Evolutionary conservation across 495 filamentous ascomycete genomes (phyloP).

Genomic region (Penicillium egyptiacum): DNA sequence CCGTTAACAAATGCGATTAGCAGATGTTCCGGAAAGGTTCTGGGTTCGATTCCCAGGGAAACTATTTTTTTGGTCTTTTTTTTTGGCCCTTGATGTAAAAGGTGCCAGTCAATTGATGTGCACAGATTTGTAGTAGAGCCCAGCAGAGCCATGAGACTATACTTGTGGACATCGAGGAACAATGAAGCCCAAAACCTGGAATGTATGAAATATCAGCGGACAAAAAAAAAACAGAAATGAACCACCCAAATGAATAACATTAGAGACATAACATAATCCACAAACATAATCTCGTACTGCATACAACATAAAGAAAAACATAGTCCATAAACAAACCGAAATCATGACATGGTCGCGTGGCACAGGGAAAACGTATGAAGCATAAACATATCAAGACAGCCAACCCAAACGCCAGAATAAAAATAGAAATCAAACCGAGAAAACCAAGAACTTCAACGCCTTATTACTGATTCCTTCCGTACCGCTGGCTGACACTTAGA

Average conservation of each 20-base stretch:
- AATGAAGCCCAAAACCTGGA: not conserved
- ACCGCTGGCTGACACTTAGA: not conserved
- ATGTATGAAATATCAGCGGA: conserved; percentile 2
- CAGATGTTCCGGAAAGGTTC: conserved; percentile 23
- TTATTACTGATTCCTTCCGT: not conserved
- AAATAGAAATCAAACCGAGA: conserved; percentile 5
- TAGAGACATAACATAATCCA: conserved; percentile 10
- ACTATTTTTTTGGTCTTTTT: conserved; percentile 21
- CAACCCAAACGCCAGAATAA: conserved; percentile 3
- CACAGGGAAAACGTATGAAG: not conserved
- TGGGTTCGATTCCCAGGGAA: conserved; percentile 27
- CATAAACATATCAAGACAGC: conserved; percentile 6
- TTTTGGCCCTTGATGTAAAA: not conserved
- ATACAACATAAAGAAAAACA: conserved; percentile 2
- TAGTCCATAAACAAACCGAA: not conserved
- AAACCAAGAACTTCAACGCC: conserved; percentile 1
- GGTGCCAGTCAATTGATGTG: not conserved
- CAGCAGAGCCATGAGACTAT: not conserved
- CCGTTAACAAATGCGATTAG: conserved; percentile 12
- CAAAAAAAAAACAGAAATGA: not conserved
- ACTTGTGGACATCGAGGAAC: not conserved
- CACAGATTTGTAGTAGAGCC: not conserved
- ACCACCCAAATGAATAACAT: conserved; percentile 4
- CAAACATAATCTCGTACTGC: conserved; percentile 1
- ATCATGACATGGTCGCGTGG: not conserved